Conservation (phyloP, 2,329 filamentous ascomycete species). For the Arthrobotrys megalospora region DNA sequence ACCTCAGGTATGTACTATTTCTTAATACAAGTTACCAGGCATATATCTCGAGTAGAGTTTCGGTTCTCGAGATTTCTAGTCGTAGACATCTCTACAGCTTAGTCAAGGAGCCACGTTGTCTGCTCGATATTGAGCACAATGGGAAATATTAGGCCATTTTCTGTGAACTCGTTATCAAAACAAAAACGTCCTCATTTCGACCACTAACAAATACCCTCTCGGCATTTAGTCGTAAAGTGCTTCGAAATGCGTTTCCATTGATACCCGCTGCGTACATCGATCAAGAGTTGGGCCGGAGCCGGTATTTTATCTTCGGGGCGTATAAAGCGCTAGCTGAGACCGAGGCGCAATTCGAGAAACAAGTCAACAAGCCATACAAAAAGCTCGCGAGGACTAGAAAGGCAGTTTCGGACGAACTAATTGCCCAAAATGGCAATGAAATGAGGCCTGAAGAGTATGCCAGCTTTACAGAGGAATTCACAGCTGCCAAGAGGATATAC, state of each 20-base stretch:
- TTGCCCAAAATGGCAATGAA: constrained; percentile 55
- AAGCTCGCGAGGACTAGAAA: constrained; percentile 65
- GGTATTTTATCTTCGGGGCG: constrained; percentile 65
- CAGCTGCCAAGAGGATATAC: constrained; percentile 38
- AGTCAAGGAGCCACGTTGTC: not conserved
- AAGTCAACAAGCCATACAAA: constrained; percentile 62
- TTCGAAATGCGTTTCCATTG: constrained; percentile 66
- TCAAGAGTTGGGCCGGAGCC: constrained; percentile 65
- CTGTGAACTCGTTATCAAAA: constrained; percentile 2
- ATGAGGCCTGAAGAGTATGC: constrained; percentile 65
- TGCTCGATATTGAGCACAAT: constrained; percentile 48
- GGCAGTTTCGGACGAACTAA: constrained; percentile 40
- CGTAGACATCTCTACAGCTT: not conserved
- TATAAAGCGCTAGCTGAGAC: constrained; percentile 66
- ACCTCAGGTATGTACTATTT: constrained; percentile 30
- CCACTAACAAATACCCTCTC: constrained; percentile 48
- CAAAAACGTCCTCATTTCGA: constrained; percentile 9
- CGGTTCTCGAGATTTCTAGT: not conserved
- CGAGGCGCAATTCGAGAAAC: constrained; percentile 65
- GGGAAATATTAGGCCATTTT: constrained; percentile 15
- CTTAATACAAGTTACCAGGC: not conserved
- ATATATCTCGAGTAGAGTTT: not conserved
- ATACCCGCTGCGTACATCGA: constrained; percentile 67
- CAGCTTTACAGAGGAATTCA: constrained; percentile 63
- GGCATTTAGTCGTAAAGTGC: constrained; percentile 63